A percentile compares a stretch with the other conserved stretches of the same genome.
Conservation (phyloP, 495 filamentous ascomycete genomes). For the Lophium mytilinum region DNA sequence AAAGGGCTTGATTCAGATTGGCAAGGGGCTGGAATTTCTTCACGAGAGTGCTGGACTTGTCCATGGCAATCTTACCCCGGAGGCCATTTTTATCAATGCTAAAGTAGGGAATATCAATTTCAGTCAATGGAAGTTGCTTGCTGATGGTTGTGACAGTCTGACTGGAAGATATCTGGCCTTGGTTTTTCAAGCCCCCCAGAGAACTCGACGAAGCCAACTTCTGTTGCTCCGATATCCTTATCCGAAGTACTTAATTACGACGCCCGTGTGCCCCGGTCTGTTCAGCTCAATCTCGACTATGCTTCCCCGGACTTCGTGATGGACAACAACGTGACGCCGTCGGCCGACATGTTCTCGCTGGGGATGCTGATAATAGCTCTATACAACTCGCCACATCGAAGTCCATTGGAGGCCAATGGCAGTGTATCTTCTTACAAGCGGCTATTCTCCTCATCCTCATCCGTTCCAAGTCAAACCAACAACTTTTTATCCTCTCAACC, state of each 20-base stretch:
- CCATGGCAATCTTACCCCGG: constrained; percentile 89
- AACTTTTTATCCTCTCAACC: constrained; percentile 73
- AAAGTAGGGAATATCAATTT: constrained; percentile 50
- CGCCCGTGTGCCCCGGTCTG: constrained; percentile 68
- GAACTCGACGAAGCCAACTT: constrained; percentile 57
- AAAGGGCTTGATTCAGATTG: constrained; percentile 86
- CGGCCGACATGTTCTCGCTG: constrained; percentile 87
- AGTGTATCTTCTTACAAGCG: constrained; percentile 76
- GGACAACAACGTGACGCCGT: constrained; percentile 69
- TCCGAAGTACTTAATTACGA: constrained; percentile 79
- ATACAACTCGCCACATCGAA: constrained; percentile 86
- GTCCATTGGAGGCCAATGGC: constrained; percentile 72
- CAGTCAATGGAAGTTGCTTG: constrained; percentile 3
- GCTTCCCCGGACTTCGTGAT: constrained; percentile 89
- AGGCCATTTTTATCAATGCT: constrained; percentile 88
- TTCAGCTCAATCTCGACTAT: constrained; percentile 88
- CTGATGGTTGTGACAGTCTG: constrained; percentile 50
- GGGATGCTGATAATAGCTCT: constrained; percentile 81
- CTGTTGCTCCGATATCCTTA: constrained; percentile 66
- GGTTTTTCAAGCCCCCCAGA: constrained; percentile 77
- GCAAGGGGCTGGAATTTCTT: constrained; percentile 89
- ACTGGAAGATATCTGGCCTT: constrained; percentile 95
- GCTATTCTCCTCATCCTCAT: constrained; percentile 64
- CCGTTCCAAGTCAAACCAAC: constrained; percentile 67
- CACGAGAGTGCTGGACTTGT: constrained; percentile 93